Evolutionary conservation across 2,329 filamentous ascomycete species (phyloP).

Genomic region (Juglanconis sp.): DNA sequence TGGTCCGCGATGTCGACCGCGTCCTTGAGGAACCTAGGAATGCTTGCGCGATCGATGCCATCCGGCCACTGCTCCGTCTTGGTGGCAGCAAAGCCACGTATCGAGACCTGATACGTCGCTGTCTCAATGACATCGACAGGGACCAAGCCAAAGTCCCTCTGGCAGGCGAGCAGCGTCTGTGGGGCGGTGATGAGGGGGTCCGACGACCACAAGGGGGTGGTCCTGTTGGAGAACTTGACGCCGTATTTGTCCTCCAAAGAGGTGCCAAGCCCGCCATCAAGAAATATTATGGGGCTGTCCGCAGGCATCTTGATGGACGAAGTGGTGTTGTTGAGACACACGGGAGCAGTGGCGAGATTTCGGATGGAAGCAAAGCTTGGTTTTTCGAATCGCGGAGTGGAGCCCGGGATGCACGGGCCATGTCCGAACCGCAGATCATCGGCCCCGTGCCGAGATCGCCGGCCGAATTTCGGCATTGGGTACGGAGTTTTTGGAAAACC

Average conservation of each 20-base stretch:
- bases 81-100: conserved; percentile 53
- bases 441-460: neutral
- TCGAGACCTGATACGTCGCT: conserved; percentile 64
- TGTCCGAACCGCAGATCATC: neutral
- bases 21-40: conserved; percentile 39
- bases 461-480: no score
- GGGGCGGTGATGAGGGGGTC: conserved; percentile 58
- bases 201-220: conserved; percentile 64
- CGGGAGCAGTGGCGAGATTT: neutral
- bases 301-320: neutral
- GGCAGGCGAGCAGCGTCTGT: conserved; percentile 50
- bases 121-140: conserved; percentile 63
- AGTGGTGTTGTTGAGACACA: neutral
- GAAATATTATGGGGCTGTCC: conserved; percentile 40
- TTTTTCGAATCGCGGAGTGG: neutral
- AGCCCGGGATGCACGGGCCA: neutral
- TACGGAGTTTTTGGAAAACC: no score
- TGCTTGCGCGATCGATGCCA: conserved; percentile 38
- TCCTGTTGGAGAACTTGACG: conserved; percentile 46
- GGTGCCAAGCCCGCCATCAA: conserved; percentile 68
- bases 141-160: conserved; percentile 51
- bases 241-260: conserved; percentile 58
- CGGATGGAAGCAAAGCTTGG: neutral
- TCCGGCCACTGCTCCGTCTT: conserved; percentile 36
- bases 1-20: conserved; percentile 42